Evolutionary conservation across 1,284 basidiomycete species (phyloP).

Genomic region (Heterobasidion occidentale): DNA sequence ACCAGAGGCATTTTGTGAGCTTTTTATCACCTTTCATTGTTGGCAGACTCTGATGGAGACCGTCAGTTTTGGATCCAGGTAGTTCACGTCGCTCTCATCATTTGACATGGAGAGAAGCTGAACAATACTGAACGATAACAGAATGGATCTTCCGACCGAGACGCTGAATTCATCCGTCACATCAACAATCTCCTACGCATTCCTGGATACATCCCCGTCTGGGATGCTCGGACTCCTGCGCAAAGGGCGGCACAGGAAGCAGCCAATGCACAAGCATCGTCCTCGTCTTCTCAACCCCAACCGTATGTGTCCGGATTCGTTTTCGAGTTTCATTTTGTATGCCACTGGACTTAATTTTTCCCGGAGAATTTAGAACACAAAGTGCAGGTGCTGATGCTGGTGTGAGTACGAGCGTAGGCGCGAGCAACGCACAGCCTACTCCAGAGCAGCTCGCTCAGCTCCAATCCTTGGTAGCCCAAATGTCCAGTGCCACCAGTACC

Average conservation of each 20-base stretch:
- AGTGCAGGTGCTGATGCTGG: neutral
- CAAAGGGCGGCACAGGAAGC: slow-evolving; percentile 9
- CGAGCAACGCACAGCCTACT: slow-evolving; percentile 26
- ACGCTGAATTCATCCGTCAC: slow-evolving; percentile 63
- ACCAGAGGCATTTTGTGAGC: slow-evolving; percentile 76
- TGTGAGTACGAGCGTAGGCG: slow-evolving; percentile 5
- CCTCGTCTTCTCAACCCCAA: slow-evolving; percentile 30
- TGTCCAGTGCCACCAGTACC: slow-evolving; percentile 11
- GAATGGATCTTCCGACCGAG: slow-evolving; percentile 62
- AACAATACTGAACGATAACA: slow-evolving; percentile 16
- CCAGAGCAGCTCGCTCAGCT: slow-evolving; percentile 51
- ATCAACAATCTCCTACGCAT: slow-evolving; percentile 62
- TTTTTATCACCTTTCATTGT: neutral
- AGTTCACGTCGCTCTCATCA: slow-evolving; percentile 6
- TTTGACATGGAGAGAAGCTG: neutral
- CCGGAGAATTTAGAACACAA: neutral
- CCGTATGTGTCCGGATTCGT: slow-evolving; percentile 17
- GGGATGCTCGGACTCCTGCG: slow-evolving; percentile 20
- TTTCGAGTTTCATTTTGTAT: neutral
- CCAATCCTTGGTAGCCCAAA: slow-evolving; percentile 24
- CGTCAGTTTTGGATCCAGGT: slow-evolving; percentile 80
- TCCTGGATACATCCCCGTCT: slow-evolving; percentile 50
- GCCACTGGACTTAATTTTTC: neutral
- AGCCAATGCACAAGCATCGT: slow-evolving; percentile 19
- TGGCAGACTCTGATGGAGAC: too few species aligned